A percentile compares a stretch with the other conserved stretches of the same genome.
Evolutionary conservation across 2,329 filamentous ascomycete species (phyloP).

Genomic region (Plectosphaerella plurivora): DNA sequence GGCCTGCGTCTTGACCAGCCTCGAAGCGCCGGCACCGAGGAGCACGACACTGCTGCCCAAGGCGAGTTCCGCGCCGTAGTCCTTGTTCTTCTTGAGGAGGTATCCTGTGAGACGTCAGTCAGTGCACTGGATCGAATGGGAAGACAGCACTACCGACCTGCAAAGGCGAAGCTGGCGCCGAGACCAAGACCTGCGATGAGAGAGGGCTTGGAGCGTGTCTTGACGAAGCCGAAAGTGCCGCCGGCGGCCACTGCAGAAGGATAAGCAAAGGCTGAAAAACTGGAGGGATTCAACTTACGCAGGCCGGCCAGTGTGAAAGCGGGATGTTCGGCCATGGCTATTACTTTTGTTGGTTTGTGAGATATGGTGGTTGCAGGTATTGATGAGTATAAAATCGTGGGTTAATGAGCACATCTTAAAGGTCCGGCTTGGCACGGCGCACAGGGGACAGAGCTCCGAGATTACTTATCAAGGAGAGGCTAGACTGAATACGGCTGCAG

Average conservation of each 20-base stretch:
- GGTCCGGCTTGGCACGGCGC: too few species aligned
- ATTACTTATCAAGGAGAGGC: too few species aligned
- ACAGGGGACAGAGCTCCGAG: too few species aligned
- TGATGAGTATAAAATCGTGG: too few species aligned
- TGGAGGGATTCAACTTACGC: not conserved
- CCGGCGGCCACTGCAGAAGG: constrained; percentile 22
- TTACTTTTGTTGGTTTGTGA: too few species aligned
- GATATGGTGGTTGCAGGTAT: too few species aligned
- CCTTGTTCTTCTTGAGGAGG: constrained; percentile 34
- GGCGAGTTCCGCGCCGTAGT: constrained; percentile 35
- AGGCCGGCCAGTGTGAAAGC: constrained; percentile 31
- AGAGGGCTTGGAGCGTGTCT: constrained; percentile 24
- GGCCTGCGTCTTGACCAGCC: constrained; percentile 31
- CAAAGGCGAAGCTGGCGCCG: constrained; percentile 23
- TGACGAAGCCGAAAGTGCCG: constrained; percentile 24
- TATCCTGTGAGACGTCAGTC: constrained; percentile 23
- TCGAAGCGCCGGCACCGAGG: constrained; percentile 29
- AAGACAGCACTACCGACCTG: constrained; percentile 14
- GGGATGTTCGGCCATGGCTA: constrained; percentile 32
- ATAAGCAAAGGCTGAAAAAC: not conserved
- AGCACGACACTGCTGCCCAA: constrained; percentile 32
- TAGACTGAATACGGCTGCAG: too few species aligned
- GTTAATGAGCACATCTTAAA: too few species aligned
- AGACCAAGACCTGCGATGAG: constrained; percentile 25
- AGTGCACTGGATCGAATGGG: not conserved